Evolutionary conservation across 768 basidiomycete species (phyloP).

Genomic region (Cystofilobasidium ferigula): DNA sequence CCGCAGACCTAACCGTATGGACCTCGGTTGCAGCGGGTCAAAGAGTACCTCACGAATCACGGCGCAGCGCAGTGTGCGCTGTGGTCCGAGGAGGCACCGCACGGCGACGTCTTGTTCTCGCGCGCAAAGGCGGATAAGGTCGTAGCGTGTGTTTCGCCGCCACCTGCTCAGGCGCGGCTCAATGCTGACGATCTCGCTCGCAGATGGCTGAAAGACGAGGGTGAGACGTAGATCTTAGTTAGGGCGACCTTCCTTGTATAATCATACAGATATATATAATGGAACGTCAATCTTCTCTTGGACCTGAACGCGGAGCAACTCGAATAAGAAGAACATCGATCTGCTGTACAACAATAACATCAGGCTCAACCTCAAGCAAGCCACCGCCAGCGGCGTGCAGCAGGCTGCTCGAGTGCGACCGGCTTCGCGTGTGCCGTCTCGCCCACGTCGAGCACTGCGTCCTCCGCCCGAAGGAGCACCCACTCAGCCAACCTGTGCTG

Average conservation of each 20-base stretch:
- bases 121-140: slow-evolving; percentile 56
- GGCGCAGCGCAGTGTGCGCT: neutral
- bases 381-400: no score
- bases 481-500: neutral
- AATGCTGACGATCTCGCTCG: no score
- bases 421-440: neutral
- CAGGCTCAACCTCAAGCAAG: no score
- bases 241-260: no score
- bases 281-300: no score
- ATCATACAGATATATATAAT: no score
- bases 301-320: no score
- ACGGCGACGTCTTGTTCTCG: slow-evolving; percentile 36
- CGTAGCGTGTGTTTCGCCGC: slow-evolving; percentile 36
- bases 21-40: slow-evolving; percentile 48
- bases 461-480: neutral
- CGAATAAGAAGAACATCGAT: no score
- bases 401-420: neutral
- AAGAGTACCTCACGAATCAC: slow-evolving; percentile 62
- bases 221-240: no score
- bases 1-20: neutral
- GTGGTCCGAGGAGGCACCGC: neutral
- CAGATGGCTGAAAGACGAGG: no score
- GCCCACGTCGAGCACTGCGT: slow-evolving; percentile 1
- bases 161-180: no score
- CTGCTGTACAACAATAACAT: no score